Conservation (phyloP, 2,329 filamentous ascomycete species). For the Fusarium torulosum region DNA sequence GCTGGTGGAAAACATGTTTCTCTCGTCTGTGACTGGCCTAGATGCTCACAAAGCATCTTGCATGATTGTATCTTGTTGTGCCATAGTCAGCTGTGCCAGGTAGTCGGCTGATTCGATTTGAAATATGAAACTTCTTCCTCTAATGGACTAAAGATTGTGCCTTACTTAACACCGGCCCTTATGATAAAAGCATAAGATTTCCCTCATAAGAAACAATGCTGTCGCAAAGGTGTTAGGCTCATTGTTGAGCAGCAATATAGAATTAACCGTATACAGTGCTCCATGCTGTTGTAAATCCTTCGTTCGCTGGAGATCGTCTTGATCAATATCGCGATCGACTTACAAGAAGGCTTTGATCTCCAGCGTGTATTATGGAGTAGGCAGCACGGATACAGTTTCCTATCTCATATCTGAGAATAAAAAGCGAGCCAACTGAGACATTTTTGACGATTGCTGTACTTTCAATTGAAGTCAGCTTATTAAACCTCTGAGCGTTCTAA, state of each 20-base stretch:
- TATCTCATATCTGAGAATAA: too few relatives aligned
- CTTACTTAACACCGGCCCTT: neutral
- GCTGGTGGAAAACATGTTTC: constrained; percentile 14
- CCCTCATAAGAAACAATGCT: neutral
- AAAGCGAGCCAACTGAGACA: neutral
- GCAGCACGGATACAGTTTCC: too few relatives aligned
- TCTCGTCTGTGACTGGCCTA: constrained; percentile 7
- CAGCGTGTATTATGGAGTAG: neutral
- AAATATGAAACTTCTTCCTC: neutral
- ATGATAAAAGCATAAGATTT: neutral
- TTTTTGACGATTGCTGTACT: neutral
- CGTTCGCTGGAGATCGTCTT: neutral
- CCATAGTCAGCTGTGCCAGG: neutral
- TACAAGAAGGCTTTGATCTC: neutral
- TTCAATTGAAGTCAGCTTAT: neutral
- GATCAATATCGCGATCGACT: too few relatives aligned
- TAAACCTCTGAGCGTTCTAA: neutral
- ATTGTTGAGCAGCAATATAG: constrained; percentile 26
- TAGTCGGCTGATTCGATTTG: neutral
- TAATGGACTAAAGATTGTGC: neutral
- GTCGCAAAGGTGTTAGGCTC: constrained; percentile 2
- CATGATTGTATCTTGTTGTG: neutral
- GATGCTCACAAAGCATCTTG: constrained; percentile 1
- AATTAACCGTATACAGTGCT: neutral
- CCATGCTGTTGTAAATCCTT: constrained; percentile 1